phyloP scores from a whole-genome alignment of 495 filamentous ascomycete species.

The Daldinia loculata region DNA sequence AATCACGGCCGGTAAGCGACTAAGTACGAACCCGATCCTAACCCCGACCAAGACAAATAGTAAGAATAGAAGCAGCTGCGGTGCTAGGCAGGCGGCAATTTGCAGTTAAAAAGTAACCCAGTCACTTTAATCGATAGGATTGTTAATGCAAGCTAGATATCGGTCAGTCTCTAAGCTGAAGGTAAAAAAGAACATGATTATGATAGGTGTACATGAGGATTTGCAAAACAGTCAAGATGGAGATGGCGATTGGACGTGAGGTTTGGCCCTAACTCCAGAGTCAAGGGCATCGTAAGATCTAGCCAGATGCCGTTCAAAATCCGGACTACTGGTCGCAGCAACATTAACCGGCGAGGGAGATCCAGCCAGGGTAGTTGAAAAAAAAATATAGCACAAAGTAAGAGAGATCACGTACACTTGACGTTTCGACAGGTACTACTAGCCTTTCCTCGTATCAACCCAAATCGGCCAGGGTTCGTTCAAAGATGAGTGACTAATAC shows the following conservation, averaged over 20 bases:
- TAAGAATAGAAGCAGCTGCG: slow-evolving; percentile 31
- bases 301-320: slow-evolving; percentile 36
- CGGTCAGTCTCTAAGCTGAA: slow-evolving; percentile 22
- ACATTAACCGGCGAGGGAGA: slow-evolving; percentile 42
- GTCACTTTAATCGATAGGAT: slow-evolving; percentile 29
- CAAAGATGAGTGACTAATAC: slow-evolving; percentile 22
- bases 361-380: slow-evolving; percentile 45
- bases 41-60: slow-evolving; percentile 37
- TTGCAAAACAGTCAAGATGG: slow-evolving; percentile 31
- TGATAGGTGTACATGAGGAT: slow-evolving; percentile 10
- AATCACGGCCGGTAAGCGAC: slow-evolving; percentile 39
- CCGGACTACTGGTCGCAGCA: slow-evolving; percentile 23
- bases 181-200: slow-evolving; percentile 33
- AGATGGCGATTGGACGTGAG: slow-evolving; percentile 31
- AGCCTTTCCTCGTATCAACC: slow-evolving; percentile 28
- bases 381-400: slow-evolving; percentile 39
- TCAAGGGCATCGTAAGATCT: slow-evolving; percentile 42
- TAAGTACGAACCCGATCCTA: slow-evolving; percentile 42
- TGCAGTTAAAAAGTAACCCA: slow-evolving; percentile 33
- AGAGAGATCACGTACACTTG: slow-evolving; percentile 52
- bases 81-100: slow-evolving; percentile 15
- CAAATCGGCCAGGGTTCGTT: slow-evolving; percentile 30
- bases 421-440: slow-evolving; percentile 49
- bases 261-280: slow-evolving; percentile 18
- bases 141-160: slow-evolving; percentile 16